Conservation (phyloP, 371 early-diverging fungal species). For the Mortierella sp. region DNA sequence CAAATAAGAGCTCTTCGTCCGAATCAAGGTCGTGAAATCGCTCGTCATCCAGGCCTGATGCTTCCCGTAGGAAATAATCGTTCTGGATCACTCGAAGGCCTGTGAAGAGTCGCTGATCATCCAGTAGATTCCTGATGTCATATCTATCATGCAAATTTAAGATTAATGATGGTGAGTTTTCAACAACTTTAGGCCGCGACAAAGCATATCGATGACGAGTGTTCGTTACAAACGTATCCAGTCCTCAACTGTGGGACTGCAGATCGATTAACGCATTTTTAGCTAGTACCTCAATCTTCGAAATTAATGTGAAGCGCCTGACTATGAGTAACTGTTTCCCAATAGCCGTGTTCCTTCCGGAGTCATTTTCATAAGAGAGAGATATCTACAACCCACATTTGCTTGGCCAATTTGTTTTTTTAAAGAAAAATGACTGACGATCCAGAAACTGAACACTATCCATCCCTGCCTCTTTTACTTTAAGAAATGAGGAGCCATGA, state of each 20-base stretch:
- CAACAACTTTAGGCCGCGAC: neutral
- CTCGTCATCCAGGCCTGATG: constrained; percentile 25
- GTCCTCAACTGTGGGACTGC: neutral
- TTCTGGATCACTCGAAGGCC: constrained; percentile 15
- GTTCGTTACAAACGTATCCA: neutral
- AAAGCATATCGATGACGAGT: neutral
- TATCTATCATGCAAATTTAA: constrained; percentile 25
- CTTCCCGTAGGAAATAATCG: constrained; percentile 14
- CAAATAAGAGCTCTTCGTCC: constrained; percentile 63
- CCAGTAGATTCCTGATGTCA: constrained; percentile 52
- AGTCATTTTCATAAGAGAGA: neutral
- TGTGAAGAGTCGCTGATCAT: constrained; percentile 35
- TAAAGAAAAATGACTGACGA: too few species aligned
- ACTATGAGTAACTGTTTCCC: neutral
- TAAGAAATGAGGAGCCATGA: neutral
- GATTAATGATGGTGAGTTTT: neutral
- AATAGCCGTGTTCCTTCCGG: neutral
- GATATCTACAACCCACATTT: neutral
- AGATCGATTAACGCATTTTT: neutral
- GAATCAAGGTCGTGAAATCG: constrained; percentile 62
- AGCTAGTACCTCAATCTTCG: constrained; percentile 12
- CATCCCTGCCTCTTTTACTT: neutral
- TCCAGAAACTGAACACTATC: too few species aligned
- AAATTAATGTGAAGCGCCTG: neutral
- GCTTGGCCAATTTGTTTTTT: neutral